Base-by-base conservation (phyloP, 257 asterid genomes). In the Sherardia arvensis region DNA sequence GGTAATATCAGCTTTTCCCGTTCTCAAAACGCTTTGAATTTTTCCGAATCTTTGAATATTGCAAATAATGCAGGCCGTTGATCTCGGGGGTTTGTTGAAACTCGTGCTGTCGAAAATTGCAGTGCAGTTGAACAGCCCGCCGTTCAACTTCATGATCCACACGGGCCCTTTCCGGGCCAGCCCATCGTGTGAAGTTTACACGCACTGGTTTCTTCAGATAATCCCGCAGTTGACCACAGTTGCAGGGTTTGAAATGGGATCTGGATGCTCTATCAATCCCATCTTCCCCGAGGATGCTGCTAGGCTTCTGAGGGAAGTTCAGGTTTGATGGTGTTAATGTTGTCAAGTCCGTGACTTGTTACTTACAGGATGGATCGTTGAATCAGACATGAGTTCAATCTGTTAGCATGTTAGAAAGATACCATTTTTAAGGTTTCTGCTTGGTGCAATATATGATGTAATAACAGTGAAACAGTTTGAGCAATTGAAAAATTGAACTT, bases 241-340 rank as follows among this genome's bases (percentile, higher is more conserved):
- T 45, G 99, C 86, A 17, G 99, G 96, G 23, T 93, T 93, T 47
- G 99, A 93, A 80, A 68, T 87, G 49, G 97, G 87, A 12, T 78
- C 83, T 0, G 99, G 99, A 3, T 93, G 99, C 77, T 76, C 74
- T 72, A 85, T 93, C 64, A 93, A 93, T 74, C 97, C 99, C 5
- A 87, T 93, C 78, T 80, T 90, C 64, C 96, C 99, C 1, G 97
- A 93, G 81, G 99, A 87, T 73, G 99, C 97, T 25, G 96, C 95
- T 0, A 80, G 84, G 75, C 77, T 93, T 48, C 69, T 93, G 78
- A 83, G 86, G 74, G 91, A 83, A 65, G 95, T 85, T 30, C 28
- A 30, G 22, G 12, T 56, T n/a, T n/a, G n/a, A n/a, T n/a, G n/a
- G n/a, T n/a, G n/a, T n/a, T n/a, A n/a, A n/a, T n/a, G n/a, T n/a